Percentiles rank a stretch among this genome's conserved stretches.
These are phyloP conservation scores for Lotmaria passim DNA, from an alignment of 208 protist species.

Conservation along the genomic window DNA sequence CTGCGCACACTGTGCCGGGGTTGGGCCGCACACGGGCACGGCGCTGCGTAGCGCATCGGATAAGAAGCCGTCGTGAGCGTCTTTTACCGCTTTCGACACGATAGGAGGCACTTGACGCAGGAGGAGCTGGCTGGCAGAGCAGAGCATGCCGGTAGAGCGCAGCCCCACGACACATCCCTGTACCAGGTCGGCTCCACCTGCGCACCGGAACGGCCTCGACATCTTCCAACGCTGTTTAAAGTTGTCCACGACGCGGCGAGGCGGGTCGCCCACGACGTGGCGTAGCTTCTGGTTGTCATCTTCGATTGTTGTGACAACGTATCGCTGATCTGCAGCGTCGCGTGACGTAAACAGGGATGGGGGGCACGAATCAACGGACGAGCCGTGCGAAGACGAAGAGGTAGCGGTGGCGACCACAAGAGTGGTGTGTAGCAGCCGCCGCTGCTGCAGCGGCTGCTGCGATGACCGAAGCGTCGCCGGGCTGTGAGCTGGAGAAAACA, in stretches of 20 bases:
- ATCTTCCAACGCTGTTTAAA: neutral
- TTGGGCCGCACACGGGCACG: conserved; percentile 8
- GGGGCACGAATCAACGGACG: neutral
- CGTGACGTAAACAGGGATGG: neutral
- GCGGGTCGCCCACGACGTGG: conserved; percentile 2
- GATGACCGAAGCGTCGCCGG: too few species aligned
- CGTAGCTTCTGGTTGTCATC: neutral
- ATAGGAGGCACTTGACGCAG: neutral
- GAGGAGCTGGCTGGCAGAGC: neutral
- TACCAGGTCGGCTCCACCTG: neutral
- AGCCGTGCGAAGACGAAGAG: neutral
- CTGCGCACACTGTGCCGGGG: neutral
- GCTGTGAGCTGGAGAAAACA: too few species aligned
- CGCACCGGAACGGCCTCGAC: neutral
- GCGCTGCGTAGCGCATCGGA: conserved; percentile 24
- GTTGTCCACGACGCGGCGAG: neutral
- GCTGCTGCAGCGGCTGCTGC: too few species aligned
- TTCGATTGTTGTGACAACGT: neutral
- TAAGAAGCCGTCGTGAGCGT: neutral
- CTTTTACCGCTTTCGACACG: conserved; percentile 12
- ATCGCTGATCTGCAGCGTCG: neutral
- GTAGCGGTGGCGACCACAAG: too few species aligned
- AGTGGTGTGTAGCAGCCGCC: too few species aligned
- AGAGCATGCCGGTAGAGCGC: neutral
- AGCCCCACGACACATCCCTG: neutral